Percentiles rank a stretch among this genome's conserved stretches.
phyloP scores from a whole-genome alignment of 208 protist species.

The Acanthamoeba healyi region DNA sequence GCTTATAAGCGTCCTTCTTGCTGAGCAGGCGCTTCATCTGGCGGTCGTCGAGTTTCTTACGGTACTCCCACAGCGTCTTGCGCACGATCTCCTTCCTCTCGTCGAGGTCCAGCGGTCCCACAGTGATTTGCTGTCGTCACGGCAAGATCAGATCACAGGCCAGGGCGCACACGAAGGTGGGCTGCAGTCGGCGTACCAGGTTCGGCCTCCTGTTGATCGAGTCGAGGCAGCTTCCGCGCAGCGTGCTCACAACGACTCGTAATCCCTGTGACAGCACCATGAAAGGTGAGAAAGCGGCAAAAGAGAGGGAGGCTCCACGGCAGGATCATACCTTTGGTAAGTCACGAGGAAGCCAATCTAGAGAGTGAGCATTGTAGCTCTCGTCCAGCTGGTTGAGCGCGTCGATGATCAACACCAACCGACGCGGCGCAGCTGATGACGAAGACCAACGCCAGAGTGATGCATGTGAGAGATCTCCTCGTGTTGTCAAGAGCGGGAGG shows the following conservation, averaged over 20 bases:
- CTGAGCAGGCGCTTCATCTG: conserved; percentile 50
- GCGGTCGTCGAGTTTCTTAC: conserved; percentile 74
- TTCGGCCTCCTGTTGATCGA: conserved; percentile 41
- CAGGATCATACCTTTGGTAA: neutral
- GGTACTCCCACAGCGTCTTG: conserved; percentile 55
- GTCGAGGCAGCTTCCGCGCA: conserved; percentile 66
- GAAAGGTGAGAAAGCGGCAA: neutral
- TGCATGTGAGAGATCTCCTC: too few relatives aligned
- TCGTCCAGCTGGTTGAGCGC: conserved; percentile 81
- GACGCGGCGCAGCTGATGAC: neutral
- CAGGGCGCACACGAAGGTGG: neutral
- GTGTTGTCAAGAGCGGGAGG: neutral
- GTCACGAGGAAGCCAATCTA: conserved; percentile 77
- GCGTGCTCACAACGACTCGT: conserved; percentile 68
- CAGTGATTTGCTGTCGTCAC: neutral
- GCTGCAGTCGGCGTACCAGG: neutral
- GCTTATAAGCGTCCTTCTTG: conserved; percentile 75
- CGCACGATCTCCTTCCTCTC: conserved; percentile 71
- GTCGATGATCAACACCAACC: conserved; percentile 76
- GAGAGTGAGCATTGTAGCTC: conserved; percentile 66
- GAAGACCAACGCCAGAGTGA: neutral
- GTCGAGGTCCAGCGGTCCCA: conserved; percentile 18
- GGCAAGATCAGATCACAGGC: neutral
- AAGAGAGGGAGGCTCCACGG: too few relatives aligned
- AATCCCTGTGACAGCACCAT: neutral